These are phyloP conservation scores for Platanthera guangdongensis DNA, from an alignment of 106 monocot genomes.

Conservation along the genomic window DNA sequence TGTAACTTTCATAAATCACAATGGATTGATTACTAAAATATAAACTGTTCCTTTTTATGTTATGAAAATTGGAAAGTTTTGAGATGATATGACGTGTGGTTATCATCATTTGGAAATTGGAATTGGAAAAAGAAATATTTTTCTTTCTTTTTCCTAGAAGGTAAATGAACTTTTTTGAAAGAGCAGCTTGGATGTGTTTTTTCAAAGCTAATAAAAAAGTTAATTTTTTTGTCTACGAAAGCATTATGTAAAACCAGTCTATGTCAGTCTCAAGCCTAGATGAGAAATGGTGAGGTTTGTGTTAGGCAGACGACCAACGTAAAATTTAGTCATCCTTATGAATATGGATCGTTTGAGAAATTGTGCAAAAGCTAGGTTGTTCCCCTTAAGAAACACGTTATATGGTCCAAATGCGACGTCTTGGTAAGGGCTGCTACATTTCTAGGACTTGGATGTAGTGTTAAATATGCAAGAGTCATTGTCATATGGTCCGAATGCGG, in stretches of 20 bases:
- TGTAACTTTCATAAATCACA: not conserved
- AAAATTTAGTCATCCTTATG: too few species aligned
- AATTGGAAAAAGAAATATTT: not conserved
- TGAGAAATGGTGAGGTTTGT: too few species aligned
- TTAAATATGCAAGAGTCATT: too few species aligned
- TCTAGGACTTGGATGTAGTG: too few species aligned
- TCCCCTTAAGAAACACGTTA: too few species aligned
- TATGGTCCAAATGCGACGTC: too few species aligned
- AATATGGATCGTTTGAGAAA: too few species aligned
- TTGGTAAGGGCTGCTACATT: too few species aligned
- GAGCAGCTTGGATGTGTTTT: not conserved
- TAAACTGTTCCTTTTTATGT: not conserved
- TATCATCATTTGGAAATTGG: not conserved
- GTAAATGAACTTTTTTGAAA: not conserved
- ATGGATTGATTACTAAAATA: not conserved
- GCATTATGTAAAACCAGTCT: not conserved
- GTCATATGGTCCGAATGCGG: too few species aligned
- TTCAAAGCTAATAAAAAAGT: not conserved
- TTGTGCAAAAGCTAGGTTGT: too few species aligned
- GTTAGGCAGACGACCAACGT: too few species aligned
- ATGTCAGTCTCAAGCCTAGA: too few species aligned
- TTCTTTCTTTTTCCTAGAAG: not conserved
- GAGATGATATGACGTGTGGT: not conserved
- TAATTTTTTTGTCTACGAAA: not conserved
- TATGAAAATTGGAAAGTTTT: not conserved